Evolutionary conservation across 345 rosid genomes (phyloP), one percentile per base, ranked within the genome.

Genomic region (Lepidium sativum): DNA sequence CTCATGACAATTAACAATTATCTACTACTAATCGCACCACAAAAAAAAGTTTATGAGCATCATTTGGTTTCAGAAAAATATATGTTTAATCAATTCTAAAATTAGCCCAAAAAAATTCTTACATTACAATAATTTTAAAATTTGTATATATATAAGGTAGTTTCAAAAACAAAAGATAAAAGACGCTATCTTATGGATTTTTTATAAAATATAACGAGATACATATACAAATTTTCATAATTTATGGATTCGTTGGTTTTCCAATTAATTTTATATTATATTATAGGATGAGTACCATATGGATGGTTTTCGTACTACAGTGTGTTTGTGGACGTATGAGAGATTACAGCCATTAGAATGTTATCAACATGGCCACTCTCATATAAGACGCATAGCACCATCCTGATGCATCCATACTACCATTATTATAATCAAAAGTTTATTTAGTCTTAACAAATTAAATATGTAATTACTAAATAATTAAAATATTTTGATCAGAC

Each of bases 281-380:
- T 13, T 29, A 11, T 40, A 33, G 54, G 41, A 15, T 41, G 16
- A 25, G 29, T 25, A 25, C 29, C 20, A 48, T 17, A 39, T 8
- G 6, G 42, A 32, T 38, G 47, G 4, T 9, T 48, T 33, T 43
- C 54, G 25, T 37, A 53, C 23, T 45, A 31, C 63, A 44, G 11
- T 17, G 48, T 18, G 12, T 33, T 25, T 40, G 62, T 61, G 27
- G 33, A 23, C 54, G 18, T 44, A 62, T 27, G 62, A 47, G 32
- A 41, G 13, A 20, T 18, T 45, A 45, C 43, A 38, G 39, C 64
- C 51, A 70, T 38, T 63, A 43, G 40, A 63, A 14, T 29, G 54
- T 40, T 37, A 48, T 54, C 52, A 63, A 55, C 75, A 71, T 55
- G 59, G 42, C 27, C 64, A 55, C 70, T 48, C 75, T 55, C 75